Percentiles rank a stretch among this genome's conserved stretches.
phyloP scores from a whole-genome alignment of 331 rosid species.

The Quercus lobata region DNA sequence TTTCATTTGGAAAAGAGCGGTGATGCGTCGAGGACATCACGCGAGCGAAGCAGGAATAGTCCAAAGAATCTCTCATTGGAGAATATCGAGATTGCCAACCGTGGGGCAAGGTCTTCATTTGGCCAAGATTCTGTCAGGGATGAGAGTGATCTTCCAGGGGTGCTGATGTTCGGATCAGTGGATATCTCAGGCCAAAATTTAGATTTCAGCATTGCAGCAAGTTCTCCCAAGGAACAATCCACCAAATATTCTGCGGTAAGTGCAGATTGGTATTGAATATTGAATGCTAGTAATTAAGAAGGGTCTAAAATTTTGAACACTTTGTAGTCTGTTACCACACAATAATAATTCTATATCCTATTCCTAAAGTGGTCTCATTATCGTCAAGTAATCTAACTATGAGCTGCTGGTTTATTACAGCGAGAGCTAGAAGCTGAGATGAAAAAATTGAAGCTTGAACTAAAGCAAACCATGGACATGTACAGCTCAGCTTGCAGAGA shows the following conservation, averaged over 20 bases:
- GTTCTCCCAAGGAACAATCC: slow-evolving; percentile 8
- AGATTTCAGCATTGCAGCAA: slow-evolving; percentile 22
- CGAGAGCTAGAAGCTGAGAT: slow-evolving; percentile 77
- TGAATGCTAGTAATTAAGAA: neutral
- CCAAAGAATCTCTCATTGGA: slow-evolving; percentile 37
- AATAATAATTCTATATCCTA: neutral
- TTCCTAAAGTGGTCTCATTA: neutral
- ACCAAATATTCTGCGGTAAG: slow-evolving; percentile 49
- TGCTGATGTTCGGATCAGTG: slow-evolving; percentile 26
- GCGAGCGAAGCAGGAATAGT: slow-evolving; percentile 51
- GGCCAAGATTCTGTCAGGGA: slow-evolving; percentile 34
- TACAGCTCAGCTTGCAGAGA: slow-evolving; percentile 97
- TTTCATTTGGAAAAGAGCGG: neutral
- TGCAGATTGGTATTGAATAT: slow-evolving; percentile 8
- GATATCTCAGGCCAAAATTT: slow-evolving; percentile 33
- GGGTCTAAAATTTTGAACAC: no score
- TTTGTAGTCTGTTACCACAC: no score
- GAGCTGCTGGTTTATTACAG: slow-evolving; percentile 40
- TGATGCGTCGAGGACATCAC: neutral
- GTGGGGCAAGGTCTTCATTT: slow-evolving; percentile 35
- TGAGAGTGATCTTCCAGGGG: slow-evolving; percentile 26
- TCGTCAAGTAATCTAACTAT: slow-evolving; percentile 1
- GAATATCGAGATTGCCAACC: slow-evolving; percentile 23
- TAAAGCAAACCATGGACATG: slow-evolving; percentile 97
- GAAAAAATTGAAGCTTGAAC: slow-evolving; percentile 81